Evolutionary conservation across 257 asterid genomes (phyloP).

Genomic region (Solanum chmielewskii): DNA sequence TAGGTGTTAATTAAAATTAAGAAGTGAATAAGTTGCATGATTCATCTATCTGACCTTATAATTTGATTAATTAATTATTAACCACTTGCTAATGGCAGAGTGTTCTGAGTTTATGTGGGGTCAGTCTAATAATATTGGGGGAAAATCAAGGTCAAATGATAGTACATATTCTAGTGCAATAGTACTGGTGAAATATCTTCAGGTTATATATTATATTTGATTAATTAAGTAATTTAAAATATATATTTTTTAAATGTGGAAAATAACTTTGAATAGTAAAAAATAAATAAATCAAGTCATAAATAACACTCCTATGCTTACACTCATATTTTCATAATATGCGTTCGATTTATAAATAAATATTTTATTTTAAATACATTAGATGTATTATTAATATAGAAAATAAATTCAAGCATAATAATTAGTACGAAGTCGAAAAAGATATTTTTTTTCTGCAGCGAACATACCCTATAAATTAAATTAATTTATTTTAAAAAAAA

Average conservation of each 20-base stretch:
- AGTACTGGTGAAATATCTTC: neutral
- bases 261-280: neutral
- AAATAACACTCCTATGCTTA: neutral
- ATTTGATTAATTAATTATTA: neutral
- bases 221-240: neutral
- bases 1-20: neutral
- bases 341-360: no score
- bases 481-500: no score
- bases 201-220: no score
- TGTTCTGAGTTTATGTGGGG: neutral
- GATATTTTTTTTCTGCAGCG: no score
- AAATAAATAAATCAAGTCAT: neutral
- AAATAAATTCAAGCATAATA: no score
- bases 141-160: neutral
- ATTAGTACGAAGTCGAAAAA: no score
- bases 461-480: neutral
- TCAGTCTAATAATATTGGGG: neutral
- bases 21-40: neutral
- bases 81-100: neutral
- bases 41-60: neutral
- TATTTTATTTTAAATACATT: neutral
- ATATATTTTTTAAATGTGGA: neutral
- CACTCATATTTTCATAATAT: neutral
- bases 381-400: no score
- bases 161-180: neutral